Evolutionary conservation across 1,139 yeast genomes (phyloP).

Genomic region (Debaryomyces fabryi): DNA sequence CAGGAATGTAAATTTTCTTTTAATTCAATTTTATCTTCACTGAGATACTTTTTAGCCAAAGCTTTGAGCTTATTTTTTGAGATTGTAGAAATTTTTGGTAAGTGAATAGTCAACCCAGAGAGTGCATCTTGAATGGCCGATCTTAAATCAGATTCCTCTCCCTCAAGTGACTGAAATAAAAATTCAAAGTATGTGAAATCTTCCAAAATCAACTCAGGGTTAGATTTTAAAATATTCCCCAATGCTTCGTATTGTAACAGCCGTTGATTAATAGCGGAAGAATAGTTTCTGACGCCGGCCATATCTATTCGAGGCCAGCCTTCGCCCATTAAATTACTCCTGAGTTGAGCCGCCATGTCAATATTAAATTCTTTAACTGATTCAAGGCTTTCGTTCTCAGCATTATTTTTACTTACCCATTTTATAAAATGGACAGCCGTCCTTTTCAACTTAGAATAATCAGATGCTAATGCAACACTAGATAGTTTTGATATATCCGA

Average conservation of each 20-base stretch:
- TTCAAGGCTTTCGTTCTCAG: constrained; percentile 19
- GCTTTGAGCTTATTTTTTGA: constrained; percentile 48
- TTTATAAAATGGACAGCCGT: constrained; percentile 63
- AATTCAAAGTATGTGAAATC: constrained; percentile 63
- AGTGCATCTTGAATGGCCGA: constrained; percentile 75
- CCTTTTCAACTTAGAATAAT: constrained; percentile 47
- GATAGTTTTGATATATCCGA: constrained; percentile 44
- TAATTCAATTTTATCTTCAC: constrained; percentile 20
- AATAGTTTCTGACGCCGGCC: constrained; percentile 28
- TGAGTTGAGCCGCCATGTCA: constrained; percentile 53
- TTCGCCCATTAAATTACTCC: constrained; percentile 52
- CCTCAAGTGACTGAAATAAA: constrained; percentile 69
- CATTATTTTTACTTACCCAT: constrained; percentile 41
- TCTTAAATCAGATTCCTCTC: constrained; percentile 64
- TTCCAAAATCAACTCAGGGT: constrained; percentile 43
- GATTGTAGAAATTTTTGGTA: constrained; percentile 41
- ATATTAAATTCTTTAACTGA: constrained; percentile 29
- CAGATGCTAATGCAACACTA: constrained; percentile 60
- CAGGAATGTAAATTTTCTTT: constrained; percentile 38
- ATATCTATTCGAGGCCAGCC: constrained; percentile 60
- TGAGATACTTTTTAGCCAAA: constrained; percentile 44
- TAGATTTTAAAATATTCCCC: constrained; percentile 62
- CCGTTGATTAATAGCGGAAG: constrained; percentile 46
- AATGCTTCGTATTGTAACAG: constrained; percentile 75
- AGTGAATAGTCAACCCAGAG: constrained; percentile 56